phyloP scores from a whole-genome alignment of 306 rosid genomes.

The Canavalia gladiata region DNA sequence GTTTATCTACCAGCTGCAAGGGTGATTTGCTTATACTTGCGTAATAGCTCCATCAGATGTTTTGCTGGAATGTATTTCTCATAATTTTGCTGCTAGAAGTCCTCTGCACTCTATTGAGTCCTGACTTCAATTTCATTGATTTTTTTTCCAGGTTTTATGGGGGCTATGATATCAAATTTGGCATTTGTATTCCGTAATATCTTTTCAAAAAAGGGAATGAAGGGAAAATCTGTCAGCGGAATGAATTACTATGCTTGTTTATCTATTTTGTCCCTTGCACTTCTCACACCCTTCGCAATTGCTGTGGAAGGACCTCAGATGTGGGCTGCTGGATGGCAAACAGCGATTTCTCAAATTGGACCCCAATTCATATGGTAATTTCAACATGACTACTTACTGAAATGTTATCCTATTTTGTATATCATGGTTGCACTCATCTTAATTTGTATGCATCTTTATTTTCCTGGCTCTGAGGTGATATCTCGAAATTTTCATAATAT shows the following conservation, averaged over 20 bases:
- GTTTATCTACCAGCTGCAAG: neutral
- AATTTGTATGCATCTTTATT: constrained; percentile 1
- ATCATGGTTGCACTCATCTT: constrained; percentile 1
- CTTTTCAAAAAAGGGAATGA: constrained; percentile 92
- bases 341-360: constrained; percentile 77
- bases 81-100: neutral
- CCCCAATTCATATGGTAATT: constrained; percentile 83
- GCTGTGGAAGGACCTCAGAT: constrained; percentile 93
- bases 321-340: constrained; percentile 91
- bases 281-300: constrained; percentile 88
- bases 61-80: neutral
- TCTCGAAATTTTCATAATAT: neutral
- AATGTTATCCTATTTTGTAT: constrained; percentile 12
- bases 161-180: constrained; percentile 95
- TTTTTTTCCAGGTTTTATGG: constrained; percentile 80
- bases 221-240: constrained; percentile 92
- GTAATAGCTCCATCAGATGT: neutral
- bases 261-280: constrained; percentile 76
- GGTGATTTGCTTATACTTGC: constrained; percentile 25
- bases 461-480: neutral
- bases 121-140: constrained; percentile 27
- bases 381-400: neutral
- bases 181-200: constrained; percentile 92
- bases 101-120: constrained; percentile 28
- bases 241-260: constrained; percentile 95